Conservation (phyloP, 768 basidiomycete species). For the Calocera viscosa region DNA sequence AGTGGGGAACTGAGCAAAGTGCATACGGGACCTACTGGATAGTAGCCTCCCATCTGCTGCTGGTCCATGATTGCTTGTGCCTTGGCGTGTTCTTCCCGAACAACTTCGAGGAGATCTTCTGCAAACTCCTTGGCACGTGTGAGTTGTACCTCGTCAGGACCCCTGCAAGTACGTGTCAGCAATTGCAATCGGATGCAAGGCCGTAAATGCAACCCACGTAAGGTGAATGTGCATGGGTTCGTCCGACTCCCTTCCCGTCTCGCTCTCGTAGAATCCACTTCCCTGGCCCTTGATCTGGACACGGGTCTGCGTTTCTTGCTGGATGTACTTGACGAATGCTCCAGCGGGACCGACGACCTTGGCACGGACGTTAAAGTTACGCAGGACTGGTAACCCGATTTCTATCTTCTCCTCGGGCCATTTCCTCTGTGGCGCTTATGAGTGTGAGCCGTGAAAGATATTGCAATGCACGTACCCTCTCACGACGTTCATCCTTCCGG, state of each 20-base stretch:
- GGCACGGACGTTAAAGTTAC: conserved; percentile 95
- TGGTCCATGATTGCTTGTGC: conserved; percentile 50
- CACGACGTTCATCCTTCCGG: conserved; percentile 46
- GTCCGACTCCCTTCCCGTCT: conserved; percentile 75
- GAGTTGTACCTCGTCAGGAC: conserved; percentile 79
- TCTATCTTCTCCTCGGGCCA: conserved; percentile 96
- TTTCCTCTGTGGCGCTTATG: conserved; percentile 51
- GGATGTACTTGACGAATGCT: conserved; percentile 96
- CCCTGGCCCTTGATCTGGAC: conserved; percentile 96
- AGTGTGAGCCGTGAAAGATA: not conserved
- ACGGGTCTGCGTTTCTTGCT: conserved; percentile 86
- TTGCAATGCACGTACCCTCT: conserved; percentile 38
- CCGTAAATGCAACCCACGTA: conserved; percentile 46
- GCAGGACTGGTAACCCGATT: conserved; percentile 75
- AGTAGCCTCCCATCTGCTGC: conserved; percentile 60
- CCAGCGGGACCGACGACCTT: conserved; percentile 95
- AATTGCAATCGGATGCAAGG: conserved; percentile 15
- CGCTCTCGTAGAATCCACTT: conserved; percentile 87
- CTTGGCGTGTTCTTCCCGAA: conserved; percentile 76
- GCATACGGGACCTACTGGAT: conserved; percentile 36
- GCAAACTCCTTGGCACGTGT: conserved; percentile 76
- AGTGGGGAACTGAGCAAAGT: conserved; percentile 12
- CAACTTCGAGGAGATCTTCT: conserved; percentile 81
- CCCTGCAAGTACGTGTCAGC: conserved; percentile 29
- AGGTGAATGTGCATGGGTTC: conserved; percentile 89